Conservation (phyloP, 495 filamentous ascomycete genomes). For the Neurospora sp. region DNA sequence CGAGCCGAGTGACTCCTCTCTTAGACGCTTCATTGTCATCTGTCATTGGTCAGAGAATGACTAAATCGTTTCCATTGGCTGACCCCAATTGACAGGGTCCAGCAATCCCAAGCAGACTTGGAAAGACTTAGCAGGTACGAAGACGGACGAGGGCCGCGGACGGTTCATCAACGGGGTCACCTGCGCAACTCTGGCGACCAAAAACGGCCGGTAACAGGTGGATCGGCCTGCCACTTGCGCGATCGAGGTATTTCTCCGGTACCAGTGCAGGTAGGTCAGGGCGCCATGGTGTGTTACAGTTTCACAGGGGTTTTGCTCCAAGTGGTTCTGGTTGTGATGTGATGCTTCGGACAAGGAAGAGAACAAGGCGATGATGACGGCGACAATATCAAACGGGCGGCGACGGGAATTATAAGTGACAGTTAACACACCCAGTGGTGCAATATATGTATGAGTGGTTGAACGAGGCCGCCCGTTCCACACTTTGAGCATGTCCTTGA, state of each 20-base stretch:
- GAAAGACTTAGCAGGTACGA: neutral
- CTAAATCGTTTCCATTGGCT: neutral
- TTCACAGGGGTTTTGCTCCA: neutral
- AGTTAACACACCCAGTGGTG: neutral
- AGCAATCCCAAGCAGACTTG: neutral
- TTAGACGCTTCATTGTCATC: neutral
- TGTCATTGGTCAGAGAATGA: neutral
- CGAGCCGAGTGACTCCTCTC: neutral
- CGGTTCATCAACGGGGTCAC: neutral
- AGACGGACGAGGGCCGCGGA: neutral
- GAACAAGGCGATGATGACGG: neutral
- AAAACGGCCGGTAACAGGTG: neutral
- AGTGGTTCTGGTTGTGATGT: neutral
- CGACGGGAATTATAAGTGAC: neutral
- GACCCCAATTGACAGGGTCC: neutral
- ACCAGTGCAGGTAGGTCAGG: conserved; percentile 11
- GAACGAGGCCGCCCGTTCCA: neutral
- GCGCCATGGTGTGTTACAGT: neutral
- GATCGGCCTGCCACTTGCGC: conserved; percentile 15
- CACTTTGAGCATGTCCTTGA: no score
- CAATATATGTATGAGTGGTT: neutral
- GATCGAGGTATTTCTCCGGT: conserved; percentile 19
- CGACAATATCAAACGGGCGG: neutral
- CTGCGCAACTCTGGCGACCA: neutral
- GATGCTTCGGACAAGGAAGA: neutral